Evolutionary conservation across 78 protist species (phyloP).

Genomic region (Cavenderia fasciculata): DNA sequence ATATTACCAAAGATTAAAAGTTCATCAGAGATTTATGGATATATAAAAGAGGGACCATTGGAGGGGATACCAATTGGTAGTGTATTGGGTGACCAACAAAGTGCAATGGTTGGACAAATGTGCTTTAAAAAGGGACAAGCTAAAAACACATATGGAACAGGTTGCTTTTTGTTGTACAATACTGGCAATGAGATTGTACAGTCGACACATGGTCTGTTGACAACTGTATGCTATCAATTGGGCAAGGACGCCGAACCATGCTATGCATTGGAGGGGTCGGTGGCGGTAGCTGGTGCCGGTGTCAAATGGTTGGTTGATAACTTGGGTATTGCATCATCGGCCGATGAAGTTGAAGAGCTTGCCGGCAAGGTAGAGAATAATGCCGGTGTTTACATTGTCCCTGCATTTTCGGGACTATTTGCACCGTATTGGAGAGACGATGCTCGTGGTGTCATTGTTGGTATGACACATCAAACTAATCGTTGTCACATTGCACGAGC

Average conservation of each 20-base stretch:
- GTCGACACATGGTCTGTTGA: conserved; percentile 93
- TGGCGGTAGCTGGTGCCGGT: conserved; percentile 93
- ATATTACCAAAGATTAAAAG: conserved; percentile 74
- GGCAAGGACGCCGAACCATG: conserved; percentile 33
- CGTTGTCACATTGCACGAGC: conserved; percentile 89
- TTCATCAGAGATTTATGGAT: conserved; percentile 83
- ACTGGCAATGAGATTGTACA: conserved; percentile 87
- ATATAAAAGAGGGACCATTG: conserved; percentile 3
- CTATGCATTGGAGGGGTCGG: conserved; percentile 88
- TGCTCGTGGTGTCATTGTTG: conserved; percentile 87
- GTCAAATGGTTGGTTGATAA: conserved; percentile 91
- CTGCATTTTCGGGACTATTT: conserved; percentile 92
- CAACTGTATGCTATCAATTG: conserved; percentile 95
- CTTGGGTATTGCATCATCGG: conserved; percentile 45
- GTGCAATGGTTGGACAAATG: conserved; percentile 97
- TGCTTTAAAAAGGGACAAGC: conserved; percentile 91
- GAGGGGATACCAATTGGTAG: conserved; percentile 71
- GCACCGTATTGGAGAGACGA: conserved; percentile 93
- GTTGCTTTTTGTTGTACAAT: conserved; percentile 96
- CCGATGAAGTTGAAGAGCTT: conserved; percentile 73
- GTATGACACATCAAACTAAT: conserved; percentile 88
- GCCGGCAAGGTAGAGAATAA: conserved; percentile 79
- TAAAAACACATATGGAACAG: conserved; percentile 98
- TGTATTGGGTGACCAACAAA: conserved; percentile 98
- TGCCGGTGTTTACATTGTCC: conserved; percentile 90